phyloP scores from a whole-genome alignment of 2,329 filamentous ascomycete genomes.

The Fusarium goolgardi region DNA sequence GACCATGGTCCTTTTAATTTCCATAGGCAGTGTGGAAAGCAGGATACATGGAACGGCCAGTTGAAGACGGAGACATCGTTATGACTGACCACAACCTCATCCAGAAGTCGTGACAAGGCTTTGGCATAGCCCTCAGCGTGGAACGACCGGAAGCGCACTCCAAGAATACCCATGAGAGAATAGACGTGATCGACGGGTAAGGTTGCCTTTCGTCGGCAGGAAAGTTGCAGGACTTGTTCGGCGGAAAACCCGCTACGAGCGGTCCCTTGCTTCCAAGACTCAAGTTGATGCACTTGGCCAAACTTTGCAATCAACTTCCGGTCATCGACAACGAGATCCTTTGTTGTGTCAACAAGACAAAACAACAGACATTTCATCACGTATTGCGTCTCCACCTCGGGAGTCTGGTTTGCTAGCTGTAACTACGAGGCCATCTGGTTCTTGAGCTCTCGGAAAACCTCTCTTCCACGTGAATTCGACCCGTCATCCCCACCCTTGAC shows the following conservation, averaged over 20 bases:
- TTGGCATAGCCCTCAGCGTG: slow-evolving; percentile 8
- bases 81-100: slow-evolving; percentile 4
- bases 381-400: neutral
- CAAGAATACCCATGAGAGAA: slow-evolving; percentile 10
- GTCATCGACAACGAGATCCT: neutral
- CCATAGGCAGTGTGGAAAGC: neutral
- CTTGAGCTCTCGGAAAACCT: neutral
- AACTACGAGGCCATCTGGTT: fast-evolving
- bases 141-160: slow-evolving; percentile 2
- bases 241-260: neutral
- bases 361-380: neutral
- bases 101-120: neutral
- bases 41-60: slow-evolving; percentile 10
- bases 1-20: neutral
- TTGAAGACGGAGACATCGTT: slow-evolving; percentile 12
- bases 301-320: neutral
- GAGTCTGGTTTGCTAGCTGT: fast-evolving
- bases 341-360: neutral
- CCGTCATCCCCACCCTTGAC: neutral
- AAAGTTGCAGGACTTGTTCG: neutral
- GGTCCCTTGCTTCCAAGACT: neutral
- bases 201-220: neutral
- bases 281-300: neutral
- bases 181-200: slow-evolving; percentile 5
- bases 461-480: fast-evolving